A percentile compares a stretch with the other conserved stretches of the same genome.
Evolutionary conservation across 2,329 filamentous ascomycete genomes (phyloP).

Genomic region (Tothia fuscella): DNA sequence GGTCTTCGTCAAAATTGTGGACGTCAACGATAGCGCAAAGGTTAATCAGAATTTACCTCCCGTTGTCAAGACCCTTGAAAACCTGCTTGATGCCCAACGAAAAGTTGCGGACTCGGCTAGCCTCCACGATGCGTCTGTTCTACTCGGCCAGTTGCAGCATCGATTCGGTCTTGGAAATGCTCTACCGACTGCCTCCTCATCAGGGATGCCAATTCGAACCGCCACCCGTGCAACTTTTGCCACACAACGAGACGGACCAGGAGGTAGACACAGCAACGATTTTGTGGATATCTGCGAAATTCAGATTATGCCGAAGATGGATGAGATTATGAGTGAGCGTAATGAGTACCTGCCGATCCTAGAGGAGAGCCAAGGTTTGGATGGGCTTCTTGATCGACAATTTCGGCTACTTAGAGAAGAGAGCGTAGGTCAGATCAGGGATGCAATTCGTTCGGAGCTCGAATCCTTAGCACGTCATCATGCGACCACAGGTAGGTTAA

Average conservation of each 20-base stretch:
- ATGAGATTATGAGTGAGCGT: conserved; percentile 26
- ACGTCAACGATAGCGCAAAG: too few relatives aligned
- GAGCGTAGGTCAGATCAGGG: conserved; percentile 21
- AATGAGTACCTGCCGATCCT: conserved; percentile 24
- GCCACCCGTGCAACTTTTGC: background rate
- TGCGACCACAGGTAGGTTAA: too few relatives aligned
- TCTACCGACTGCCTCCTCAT: background rate
- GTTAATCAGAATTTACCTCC: too few relatives aligned
- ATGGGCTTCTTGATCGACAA: conserved; percentile 23
- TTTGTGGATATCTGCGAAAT: conserved; percentile 20
- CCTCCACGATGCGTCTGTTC: background rate
- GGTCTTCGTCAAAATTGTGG: too few relatives aligned
- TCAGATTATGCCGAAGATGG: conserved; percentile 21
- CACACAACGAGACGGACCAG: conserved; percentile 12
- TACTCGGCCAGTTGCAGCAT: background rate
- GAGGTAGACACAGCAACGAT: conserved; percentile 22
- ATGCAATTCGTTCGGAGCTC: conserved; percentile 13
- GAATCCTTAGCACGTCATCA: background rate
- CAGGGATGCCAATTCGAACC: background rate
- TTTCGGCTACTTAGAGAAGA: conserved; percentile 24
- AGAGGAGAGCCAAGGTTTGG: conserved; percentile 16
- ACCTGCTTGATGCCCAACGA: too few relatives aligned
- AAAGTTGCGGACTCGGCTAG: too few relatives aligned
- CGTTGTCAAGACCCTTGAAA: too few relatives aligned
- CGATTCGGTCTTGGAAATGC: conserved; percentile 1